phyloP scores from a whole-genome alignment of 1,284 basidiomycete species.

The Vanrija pseudolonga region DNA sequence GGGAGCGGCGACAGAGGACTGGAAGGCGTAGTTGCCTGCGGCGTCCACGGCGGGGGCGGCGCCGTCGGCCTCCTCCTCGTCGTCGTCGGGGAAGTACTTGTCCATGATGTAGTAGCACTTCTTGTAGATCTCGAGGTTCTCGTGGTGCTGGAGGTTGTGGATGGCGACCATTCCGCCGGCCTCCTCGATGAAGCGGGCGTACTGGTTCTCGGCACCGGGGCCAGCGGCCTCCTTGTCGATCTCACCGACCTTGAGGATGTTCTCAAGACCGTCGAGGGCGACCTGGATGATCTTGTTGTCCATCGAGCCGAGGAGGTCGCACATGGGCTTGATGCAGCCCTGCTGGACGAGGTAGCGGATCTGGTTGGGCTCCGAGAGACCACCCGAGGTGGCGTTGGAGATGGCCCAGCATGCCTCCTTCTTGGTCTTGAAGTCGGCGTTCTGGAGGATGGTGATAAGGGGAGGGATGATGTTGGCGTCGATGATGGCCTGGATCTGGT shows the following conservation, averaged over 20 bases:
- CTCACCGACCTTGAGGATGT: slow-evolving; percentile 97
- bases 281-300: slow-evolving; percentile 99
- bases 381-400: slow-evolving; percentile 97
- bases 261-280: slow-evolving; percentile 93
- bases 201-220: slow-evolving; percentile 83
- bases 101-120: slow-evolving; percentile 99
- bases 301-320: slow-evolving; percentile 93
- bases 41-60: slow-evolving; percentile 80
- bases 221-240: slow-evolving; percentile 84
- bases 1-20: slow-evolving; percentile 67
- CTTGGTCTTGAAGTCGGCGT: slow-evolving; percentile 98
- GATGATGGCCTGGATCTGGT: slow-evolving; percentile 84
- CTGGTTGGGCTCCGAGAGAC: slow-evolving; percentile 92
- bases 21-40: slow-evolving; percentile 78
- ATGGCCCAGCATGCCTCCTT: slow-evolving; percentile 99
- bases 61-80: slow-evolving; percentile 61
- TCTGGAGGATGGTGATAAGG: slow-evolving; percentile 94
- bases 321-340: slow-evolving; percentile 98
- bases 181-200: slow-evolving; percentile 93
- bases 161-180: slow-evolving; percentile 98
- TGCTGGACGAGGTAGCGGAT: slow-evolving; percentile 97
- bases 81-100: slow-evolving; percentile 51
- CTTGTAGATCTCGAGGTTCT: slow-evolving; percentile 98
- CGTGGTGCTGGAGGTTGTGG: slow-evolving; percentile 98
- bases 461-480: slow-evolving; percentile 84